Evolutionary conservation across 1,284 basidiomycete genomes (phyloP), one percentile per base, ranked within the genome.

Genomic region (Pyrrhoderma noxium): DNA sequence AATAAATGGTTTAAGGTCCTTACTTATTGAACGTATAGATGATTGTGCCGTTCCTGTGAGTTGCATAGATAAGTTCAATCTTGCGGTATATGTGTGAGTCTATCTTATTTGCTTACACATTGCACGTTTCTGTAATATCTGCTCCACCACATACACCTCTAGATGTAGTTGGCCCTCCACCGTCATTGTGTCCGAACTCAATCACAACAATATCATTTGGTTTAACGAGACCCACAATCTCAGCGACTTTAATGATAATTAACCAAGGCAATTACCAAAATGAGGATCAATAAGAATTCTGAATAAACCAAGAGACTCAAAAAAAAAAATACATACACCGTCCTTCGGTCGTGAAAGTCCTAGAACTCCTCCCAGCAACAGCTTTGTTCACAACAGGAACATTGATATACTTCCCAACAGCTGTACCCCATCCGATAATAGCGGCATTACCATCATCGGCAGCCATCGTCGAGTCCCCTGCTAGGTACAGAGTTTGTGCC

Each of bases 101-200:
- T 36, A 9, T 9, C 9, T 36, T 36, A n/a, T n/a, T n/a, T n/a
- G n/a, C 49, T 46, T 46, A 45, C 41, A 51, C 49, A 25, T 44
- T 35, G 36, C 54, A 57, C 3, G 59, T 71, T 68, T 54, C 72
- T 67, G n/a, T 64, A 55, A 52, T 46, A 27, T 48, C 59, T 9
- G 59, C 58, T 52, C 52, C 58, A 35, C 50, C 34, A 40, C 59
- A 60, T 48, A 60, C 61, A n/a, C 56, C 59, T 14, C 58, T 58
- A 47, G 63, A 58, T 45, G 63, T 61, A 36, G 61, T 57, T 3
- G 56, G 51, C 25, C 52, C 51, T 5, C 60, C 61, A 9, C 71
- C 71, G 51, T 74, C 71, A 55, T 72, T 73, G 58, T 73, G 71
- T 4, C 71, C 72, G 51, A 75, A 74, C 57, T 73, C 68, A 49